Evolutionary conservation across 177 flowering plant species (phyloP), one percentile per base, ranked within the genome.

Genomic region (Telopea speciosissima): DNA sequence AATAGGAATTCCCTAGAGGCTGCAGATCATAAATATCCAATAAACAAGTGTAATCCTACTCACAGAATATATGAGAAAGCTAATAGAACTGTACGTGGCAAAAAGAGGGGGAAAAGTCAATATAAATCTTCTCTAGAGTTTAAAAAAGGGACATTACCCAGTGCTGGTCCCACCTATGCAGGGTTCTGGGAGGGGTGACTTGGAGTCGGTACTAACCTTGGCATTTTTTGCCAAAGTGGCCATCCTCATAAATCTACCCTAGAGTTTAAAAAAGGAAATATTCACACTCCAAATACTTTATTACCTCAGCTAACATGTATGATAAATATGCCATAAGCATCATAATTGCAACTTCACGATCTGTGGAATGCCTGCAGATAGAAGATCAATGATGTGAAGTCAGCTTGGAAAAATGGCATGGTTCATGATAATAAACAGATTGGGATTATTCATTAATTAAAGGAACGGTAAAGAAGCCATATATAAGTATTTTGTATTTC

Each of bases 341-440:
- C 91, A 86, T 88, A 25, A 86, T 68, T 62, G 94, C 91, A 69
- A 88, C 82, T 84, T 89, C 90, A 62, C 91, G 89, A 72, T 89
- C 91, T 24, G 91, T 89, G 3, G 94, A 89, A 71, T 89, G 90
- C 77, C 94, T 89, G 83, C 75, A 61, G 65, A 71, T 54, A 33
- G 49, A 68, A 63, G 62, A 49, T 8, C 59, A 63, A 26, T 24
- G 5, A 40, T 23, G 54, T 16, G 54, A 45, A 45, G 14, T 45
- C 14, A 16, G 54, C 54, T 12, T 45, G 14, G 54, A 45, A 12
- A 16, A 12, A 45, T 45, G 54, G 1, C 19, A 45, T 45, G 19
- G 19, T 45, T 45, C 54, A 45, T 45, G 54, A 45, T 5, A 33
- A 45, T 45, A 16, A 45, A 45, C 54, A 45, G 54, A 45, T 44